phyloP scores from a whole-genome alignment of 2,329 filamentous ascomycete genomes.

The Trichoderma sp. region DNA sequence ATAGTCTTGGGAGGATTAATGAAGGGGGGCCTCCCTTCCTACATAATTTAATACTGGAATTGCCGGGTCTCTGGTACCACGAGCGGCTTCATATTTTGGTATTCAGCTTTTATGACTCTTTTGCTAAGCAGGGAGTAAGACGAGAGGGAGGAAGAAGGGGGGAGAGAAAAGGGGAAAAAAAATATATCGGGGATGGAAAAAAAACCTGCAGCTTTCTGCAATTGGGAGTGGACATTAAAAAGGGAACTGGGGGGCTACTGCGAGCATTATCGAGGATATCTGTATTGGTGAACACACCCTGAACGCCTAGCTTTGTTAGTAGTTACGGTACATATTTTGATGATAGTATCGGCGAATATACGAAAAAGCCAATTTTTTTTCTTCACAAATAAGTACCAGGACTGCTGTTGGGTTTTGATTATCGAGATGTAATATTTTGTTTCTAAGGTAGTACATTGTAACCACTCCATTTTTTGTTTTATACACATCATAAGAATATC shows the following conservation, averaged over 20 bases:
- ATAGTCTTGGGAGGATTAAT: not conserved
- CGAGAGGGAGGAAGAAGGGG: too few species aligned
- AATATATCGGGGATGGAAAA: not conserved
- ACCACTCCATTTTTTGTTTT: not conserved
- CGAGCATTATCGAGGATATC: not conserved
- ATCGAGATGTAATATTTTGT: not conserved
- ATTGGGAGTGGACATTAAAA: not conserved
- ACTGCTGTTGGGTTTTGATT: not conserved
- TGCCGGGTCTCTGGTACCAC: not conserved
- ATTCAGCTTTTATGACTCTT: not conserved
- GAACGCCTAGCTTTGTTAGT: not conserved
- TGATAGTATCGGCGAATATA: not conserved
- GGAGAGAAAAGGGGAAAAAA: not conserved
- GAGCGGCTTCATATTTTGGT: not conserved
- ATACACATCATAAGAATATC: conserved; percentile 17
- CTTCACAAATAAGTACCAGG: not conserved
- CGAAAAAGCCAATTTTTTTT: not conserved
- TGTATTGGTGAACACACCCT: not conserved
- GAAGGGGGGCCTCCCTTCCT: not conserved
- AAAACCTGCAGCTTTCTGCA: not conserved
- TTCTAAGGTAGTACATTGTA: not conserved
- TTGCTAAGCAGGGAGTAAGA: too few species aligned
- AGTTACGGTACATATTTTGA: not conserved
- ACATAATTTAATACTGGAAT: not conserved
- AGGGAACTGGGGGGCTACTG: not conserved